These are phyloP conservation scores for Moesziomyces parantarcticus DNA, from an alignment of 1,284 basidiomycete genomes.

Conservation along the genomic window DNA sequence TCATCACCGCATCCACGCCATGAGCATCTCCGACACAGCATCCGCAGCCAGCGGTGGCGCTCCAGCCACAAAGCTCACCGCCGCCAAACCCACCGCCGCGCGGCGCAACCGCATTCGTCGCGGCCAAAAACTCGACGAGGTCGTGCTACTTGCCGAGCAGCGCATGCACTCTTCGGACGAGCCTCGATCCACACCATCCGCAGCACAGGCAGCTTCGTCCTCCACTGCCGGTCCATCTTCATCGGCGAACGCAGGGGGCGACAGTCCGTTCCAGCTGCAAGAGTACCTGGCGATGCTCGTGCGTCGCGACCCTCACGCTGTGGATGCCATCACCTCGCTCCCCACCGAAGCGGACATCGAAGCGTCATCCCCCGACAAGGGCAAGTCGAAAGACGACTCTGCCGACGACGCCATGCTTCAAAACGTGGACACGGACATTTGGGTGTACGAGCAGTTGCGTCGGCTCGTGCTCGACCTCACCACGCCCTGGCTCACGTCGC, in stretches of 20 bases:
- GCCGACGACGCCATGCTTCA: constrained; percentile 25
- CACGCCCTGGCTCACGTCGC: constrained; percentile 84
- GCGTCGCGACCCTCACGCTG: constrained; percentile 84
- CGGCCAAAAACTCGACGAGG: constrained; percentile 52
- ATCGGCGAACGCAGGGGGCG: constrained; percentile 61
- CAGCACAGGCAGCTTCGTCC: constrained; percentile 7
- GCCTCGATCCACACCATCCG: constrained; percentile 2
- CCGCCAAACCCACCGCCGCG: constrained; percentile 7
- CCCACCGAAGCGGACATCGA: constrained; percentile 45
- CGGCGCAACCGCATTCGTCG: constrained; percentile 43
- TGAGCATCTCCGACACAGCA: constrained; percentile 35
- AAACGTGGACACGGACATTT: constrained; percentile 75
- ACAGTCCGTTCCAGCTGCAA: constrained; percentile 92
- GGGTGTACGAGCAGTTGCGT: constrained; percentile 93
- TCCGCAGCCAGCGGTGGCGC: background rate
- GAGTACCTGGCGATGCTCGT: constrained; percentile 92
- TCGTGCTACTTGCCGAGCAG: constrained; percentile 28
- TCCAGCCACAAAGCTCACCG: constrained; percentile 1
- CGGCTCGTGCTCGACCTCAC: constrained; percentile 91
- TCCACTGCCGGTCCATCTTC: constrained; percentile 12
- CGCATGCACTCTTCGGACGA: constrained; percentile 10
- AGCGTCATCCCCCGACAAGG: constrained; percentile 60
- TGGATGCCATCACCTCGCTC: constrained; percentile 81
- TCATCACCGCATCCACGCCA: constrained; percentile 1
- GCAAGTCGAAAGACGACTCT: constrained; percentile 56